phyloP scores from a whole-genome alignment of 1,139 yeast genomes.

The Pichiaceae sp. region DNA sequence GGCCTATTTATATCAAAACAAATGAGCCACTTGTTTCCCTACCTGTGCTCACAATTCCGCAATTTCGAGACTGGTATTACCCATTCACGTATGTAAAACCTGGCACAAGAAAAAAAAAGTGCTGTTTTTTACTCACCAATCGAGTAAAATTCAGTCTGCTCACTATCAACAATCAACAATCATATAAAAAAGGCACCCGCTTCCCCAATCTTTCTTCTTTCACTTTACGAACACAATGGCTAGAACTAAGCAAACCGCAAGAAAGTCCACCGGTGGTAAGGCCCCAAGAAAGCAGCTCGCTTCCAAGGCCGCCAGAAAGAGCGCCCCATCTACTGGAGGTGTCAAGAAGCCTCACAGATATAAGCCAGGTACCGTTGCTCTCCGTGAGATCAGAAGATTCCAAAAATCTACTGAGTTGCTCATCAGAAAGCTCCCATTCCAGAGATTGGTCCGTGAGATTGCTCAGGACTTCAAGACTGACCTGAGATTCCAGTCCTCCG shows the following conservation, averaged over 20 bases:
- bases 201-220: slow-evolving; percentile 39
- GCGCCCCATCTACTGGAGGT: slow-evolving; percentile 97
- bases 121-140: slow-evolving; percentile 6
- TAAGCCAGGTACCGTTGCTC: slow-evolving; percentile 99
- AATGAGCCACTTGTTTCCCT: not conserved
- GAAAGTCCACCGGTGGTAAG: slow-evolving; percentile 99
- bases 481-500: slow-evolving; percentile 97
- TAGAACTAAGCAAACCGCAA: slow-evolving; percentile 97
- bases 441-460: slow-evolving; percentile 96
- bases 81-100: slow-evolving; percentile 45
- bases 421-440: slow-evolving; percentile 98
- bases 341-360: slow-evolving; percentile 99
- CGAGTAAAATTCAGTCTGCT: slow-evolving; percentile 45
- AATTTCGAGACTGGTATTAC: not conserved
- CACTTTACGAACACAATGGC: slow-evolving; percentile 76
- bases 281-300: slow-evolving; percentile 99
- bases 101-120: slow-evolving; percentile 98
- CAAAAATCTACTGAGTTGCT: slow-evolving; percentile 95
- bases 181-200: slow-evolving; percentile 22
- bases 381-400: slow-evolving; percentile 99
- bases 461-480: slow-evolving; percentile 98
- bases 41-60: not conserved
- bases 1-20: not conserved
- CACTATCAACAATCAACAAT: slow-evolving; percentile 46
- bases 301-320: slow-evolving; percentile 98